Conservation (phyloP, 495 filamentous ascomycete genomes). For the Saxispiralis lemnorum region DNA sequence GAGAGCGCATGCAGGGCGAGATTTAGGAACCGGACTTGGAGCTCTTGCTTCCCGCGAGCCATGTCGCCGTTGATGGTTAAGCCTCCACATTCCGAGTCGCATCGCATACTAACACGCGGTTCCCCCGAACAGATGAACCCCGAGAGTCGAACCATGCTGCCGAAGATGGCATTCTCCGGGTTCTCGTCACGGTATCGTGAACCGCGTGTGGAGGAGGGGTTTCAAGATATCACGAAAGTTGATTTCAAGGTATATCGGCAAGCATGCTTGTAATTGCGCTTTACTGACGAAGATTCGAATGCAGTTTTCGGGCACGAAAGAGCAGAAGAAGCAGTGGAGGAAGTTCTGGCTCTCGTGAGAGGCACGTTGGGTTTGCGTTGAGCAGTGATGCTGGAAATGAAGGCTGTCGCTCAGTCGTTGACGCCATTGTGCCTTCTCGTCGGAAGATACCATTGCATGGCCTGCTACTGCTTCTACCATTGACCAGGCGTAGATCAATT, state of each 20-base stretch:
- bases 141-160: conserved; percentile 56
- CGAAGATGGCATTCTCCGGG: conserved; percentile 58
- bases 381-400: neutral
- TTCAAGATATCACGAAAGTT: conserved; percentile 55
- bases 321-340: conserved; percentile 13
- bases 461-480: too few relatives aligned
- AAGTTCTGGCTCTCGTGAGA: conserved; percentile 16
- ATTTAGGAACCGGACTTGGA: too few relatives aligned
- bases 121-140: conserved; percentile 47
- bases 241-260: conserved; percentile 40
- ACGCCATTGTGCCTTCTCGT: neutral
- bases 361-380: neutral
- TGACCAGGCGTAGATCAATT: neutral
- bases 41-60: too few relatives aligned
- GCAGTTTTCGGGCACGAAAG: conserved; percentile 14
- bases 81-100: neutral
- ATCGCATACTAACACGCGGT: too few relatives aligned
- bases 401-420: too few relatives aligned
- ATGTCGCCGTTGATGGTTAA: neutral
- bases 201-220: conserved; percentile 62
- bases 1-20: too few relatives aligned
- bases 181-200: conserved; percentile 53
- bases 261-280: too few relatives aligned
- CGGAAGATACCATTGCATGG: too few relatives aligned
- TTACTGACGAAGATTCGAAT: neutral